A percentile compares a stretch with the other conserved stretches of the same genome.
phyloP scores from a whole-genome alignment of 768 basidiomycete species.

The Hygrophoropsis aurantiaca region DNA sequence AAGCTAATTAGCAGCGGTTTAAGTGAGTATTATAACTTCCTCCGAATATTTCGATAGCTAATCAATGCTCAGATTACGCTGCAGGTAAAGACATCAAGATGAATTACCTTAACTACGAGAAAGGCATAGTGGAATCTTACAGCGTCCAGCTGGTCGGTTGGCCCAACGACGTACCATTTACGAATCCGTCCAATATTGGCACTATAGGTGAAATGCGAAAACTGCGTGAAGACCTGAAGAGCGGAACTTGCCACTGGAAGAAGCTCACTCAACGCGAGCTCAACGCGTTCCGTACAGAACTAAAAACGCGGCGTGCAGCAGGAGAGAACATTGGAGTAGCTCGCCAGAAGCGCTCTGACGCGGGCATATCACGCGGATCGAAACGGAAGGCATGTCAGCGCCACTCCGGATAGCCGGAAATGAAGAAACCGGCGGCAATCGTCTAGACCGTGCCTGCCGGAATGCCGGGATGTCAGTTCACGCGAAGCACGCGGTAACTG shows the following conservation, averaged over 20 bases:
- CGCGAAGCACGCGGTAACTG: too few relatives aligned
- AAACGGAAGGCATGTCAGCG: too few relatives aligned
- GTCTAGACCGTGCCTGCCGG: too few relatives aligned
- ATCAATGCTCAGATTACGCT: too few relatives aligned
- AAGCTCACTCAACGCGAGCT: not conserved
- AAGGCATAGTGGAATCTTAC: slow-evolving; percentile 8
- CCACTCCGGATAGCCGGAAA: too few relatives aligned
- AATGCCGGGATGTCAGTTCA: too few relatives aligned
- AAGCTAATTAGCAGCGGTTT: too few relatives aligned
- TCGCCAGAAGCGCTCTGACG: slow-evolving; percentile 1
- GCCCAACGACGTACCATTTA: slow-evolving; percentile 10
- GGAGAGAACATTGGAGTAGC: not conserved
- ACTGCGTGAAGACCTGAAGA: slow-evolving; percentile 3
- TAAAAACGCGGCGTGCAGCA: not conserved
- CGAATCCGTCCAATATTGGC: slow-evolving; percentile 4
- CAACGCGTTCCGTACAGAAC: not conserved
- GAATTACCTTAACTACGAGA: slow-evolving; percentile 16
- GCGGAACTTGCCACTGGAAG: slow-evolving; percentile 1
- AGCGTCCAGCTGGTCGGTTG: slow-evolving; percentile 14
- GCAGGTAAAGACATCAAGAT: not conserved
- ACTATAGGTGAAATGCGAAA: slow-evolving; percentile 4
- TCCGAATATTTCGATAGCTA: too few relatives aligned
- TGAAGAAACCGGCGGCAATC: too few relatives aligned
- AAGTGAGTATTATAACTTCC: too few relatives aligned
- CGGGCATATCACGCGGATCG: too few relatives aligned